Evolutionary conservation across 805 yeast genomes (phyloP).

Genomic region (Ogataea pini): DNA sequence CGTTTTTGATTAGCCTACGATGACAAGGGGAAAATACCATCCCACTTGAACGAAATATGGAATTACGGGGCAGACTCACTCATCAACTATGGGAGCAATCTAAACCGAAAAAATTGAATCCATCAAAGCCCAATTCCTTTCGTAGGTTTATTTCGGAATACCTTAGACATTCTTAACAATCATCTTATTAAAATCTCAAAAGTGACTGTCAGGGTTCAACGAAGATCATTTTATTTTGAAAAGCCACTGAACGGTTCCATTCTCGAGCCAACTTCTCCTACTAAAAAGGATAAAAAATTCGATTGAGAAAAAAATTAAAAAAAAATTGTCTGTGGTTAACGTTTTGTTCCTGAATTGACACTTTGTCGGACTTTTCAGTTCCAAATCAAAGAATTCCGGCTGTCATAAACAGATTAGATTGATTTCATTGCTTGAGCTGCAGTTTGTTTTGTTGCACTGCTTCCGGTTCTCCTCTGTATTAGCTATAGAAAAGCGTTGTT

Average conservation of each 20-base stretch:
- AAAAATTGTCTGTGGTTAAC: constrained; percentile 2
- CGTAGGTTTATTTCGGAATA: background rate
- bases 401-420: background rate
- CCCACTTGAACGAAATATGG: background rate
- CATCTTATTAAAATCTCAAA: too few species aligned
- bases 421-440: background rate
- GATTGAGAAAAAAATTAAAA: background rate
- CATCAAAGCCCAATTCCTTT: background rate
- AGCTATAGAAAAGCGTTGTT: background rate
- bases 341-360: background rate
- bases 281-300: constrained; percentile 1
- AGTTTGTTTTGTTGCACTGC: background rate
- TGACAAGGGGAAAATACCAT: background rate
- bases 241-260: background rate
- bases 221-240: too few species aligned
- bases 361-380: background rate
- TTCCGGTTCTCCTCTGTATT: background rate
- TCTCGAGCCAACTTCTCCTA: background rate
- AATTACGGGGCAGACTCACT: background rate
- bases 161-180: too few species aligned
- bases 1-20: background rate
- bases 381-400: background rate
- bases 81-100: background rate
- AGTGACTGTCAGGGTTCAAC: too few species aligned
- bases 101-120: background rate